phyloP scores from a whole-genome alignment of 805 yeast genomes.

The Saccharomycopsis microspora region DNA sequence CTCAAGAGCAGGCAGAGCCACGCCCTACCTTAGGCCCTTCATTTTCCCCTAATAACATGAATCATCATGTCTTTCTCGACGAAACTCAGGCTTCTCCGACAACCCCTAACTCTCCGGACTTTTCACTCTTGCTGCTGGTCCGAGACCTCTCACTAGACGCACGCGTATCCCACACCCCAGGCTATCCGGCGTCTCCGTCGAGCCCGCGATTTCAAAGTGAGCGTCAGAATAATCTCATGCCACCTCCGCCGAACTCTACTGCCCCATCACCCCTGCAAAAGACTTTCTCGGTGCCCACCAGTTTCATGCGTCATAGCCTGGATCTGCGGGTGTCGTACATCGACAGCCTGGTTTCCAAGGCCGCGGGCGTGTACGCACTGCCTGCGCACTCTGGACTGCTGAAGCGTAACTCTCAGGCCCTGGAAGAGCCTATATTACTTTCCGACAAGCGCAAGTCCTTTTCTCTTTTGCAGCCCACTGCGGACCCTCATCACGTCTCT shows the following conservation, averaged over 20 bases:
- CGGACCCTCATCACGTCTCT: neutral
- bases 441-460: slow-evolving; percentile 7
- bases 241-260: too few relatives aligned
- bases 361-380: slow-evolving; percentile 1
- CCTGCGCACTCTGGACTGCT: neutral
- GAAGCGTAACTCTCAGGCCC: neutral
- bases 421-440: neutral
- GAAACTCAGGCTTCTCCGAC: neutral
- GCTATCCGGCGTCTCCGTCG: too few relatives aligned
- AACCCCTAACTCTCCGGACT: neutral
- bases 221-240: too few relatives aligned
- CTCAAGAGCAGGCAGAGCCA: neutral
- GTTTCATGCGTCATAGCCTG: slow-evolving; percentile 7
- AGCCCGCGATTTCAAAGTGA: too few relatives aligned
- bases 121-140: too few relatives aligned
- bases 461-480: neutral
- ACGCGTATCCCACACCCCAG: too few relatives aligned
- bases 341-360: slow-evolving; percentile 1
- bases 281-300: slow-evolving; percentile 11
- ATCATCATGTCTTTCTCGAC: slow-evolving; percentile 1
- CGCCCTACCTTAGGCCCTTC: neutral
- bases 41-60: neutral
- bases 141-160: too few relatives aligned
- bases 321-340: slow-evolving; percentile 13
- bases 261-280: neutral